Evolutionary conservation across 805 yeast species (phyloP).

Genomic region (Schwanniomyces occidentalis): DNA sequence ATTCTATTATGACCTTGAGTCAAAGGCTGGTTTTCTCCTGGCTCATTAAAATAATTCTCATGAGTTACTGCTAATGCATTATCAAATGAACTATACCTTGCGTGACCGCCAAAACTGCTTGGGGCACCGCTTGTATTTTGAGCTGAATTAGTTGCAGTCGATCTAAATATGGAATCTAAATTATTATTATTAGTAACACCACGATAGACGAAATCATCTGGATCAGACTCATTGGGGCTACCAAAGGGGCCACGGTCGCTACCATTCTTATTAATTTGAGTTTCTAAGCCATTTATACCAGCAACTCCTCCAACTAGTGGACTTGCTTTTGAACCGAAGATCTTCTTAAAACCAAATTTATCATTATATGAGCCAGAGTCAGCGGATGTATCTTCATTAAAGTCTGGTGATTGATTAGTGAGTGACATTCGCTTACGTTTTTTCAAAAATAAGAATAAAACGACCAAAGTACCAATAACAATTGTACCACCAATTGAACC

Average conservation of each 20-base stretch:
- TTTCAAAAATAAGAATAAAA: slow-evolving; percentile 35
- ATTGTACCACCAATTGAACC: slow-evolving; percentile 48
- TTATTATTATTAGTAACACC: slow-evolving; percentile 45
- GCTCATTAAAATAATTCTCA: slow-evolving; percentile 21
- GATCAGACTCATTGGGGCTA: slow-evolving; percentile 13
- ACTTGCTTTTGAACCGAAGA: slow-evolving; percentile 28
- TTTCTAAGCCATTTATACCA: slow-evolving; percentile 4
- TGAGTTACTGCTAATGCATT: slow-evolving; percentile 22
- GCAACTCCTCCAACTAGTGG: slow-evolving; percentile 13
- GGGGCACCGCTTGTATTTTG: slow-evolving; percentile 12
- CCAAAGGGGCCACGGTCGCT: slow-evolving; percentile 9
- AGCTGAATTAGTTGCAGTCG: slow-evolving; percentile 16
- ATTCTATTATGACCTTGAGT: slow-evolving; percentile 6
- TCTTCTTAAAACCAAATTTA: slow-evolving; percentile 26
- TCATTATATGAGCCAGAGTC: slow-evolving; percentile 12
- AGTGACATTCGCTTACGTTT: slow-evolving; percentile 26
- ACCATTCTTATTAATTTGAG: slow-evolving; percentile 24
- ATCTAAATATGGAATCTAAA: slow-evolving; percentile 38
- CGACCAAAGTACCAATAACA: slow-evolving; percentile 37
- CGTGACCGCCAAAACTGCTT: slow-evolving; percentile 17
- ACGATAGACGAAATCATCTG: slow-evolving; percentile 41
- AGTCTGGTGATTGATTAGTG: slow-evolving; percentile 46
- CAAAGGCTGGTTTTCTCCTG: not conserved
- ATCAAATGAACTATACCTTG: slow-evolving; percentile 28
- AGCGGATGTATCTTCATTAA: slow-evolving; percentile 30